phyloP scores from a whole-genome alignment of 306 rosid genomes.

The Nissolia schottii region DNA sequence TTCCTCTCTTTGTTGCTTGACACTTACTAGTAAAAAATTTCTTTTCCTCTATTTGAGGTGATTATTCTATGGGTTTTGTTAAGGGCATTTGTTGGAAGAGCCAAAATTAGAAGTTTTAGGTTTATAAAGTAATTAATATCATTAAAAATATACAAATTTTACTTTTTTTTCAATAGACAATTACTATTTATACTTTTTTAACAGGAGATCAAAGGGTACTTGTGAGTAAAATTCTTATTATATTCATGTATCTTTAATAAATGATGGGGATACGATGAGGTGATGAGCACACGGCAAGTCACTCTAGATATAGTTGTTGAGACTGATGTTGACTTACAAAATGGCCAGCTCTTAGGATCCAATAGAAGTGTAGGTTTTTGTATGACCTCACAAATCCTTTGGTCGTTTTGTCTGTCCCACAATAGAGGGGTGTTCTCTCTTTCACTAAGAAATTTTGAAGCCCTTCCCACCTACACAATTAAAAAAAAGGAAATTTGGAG shows the following conservation, averaged over 20 bases:
- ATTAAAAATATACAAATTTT: no score
- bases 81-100: no score
- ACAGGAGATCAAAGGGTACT: no score
- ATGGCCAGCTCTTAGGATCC: constrained; percentile 98
- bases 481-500: neutral
- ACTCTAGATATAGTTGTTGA: neutral
- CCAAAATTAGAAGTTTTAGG: no score
- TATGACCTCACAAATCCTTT: constrained; percentile 60
- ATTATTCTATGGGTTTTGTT: no score
- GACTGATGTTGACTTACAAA: constrained; percentile 62
- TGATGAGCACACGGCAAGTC: constrained; percentile 8
- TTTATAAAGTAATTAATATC: no score
- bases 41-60: neutral
- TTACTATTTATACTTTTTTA: no score
- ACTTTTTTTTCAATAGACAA: no score
- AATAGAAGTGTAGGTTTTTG: constrained; percentile 74
- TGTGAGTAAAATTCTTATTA: no score
- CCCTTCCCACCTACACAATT: constrained; percentile 66
- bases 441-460: constrained; percentile 44
- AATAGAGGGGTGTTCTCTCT: constrained; percentile 56
- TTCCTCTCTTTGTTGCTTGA: neutral
- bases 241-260: neutral
- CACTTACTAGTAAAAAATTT: no score
- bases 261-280: neutral
- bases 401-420: constrained; percentile 43